Evolutionary conservation across 257 asterid species (phyloP), one percentile per base, ranked within the genome.

Genomic region (Petunia secreta): DNA sequence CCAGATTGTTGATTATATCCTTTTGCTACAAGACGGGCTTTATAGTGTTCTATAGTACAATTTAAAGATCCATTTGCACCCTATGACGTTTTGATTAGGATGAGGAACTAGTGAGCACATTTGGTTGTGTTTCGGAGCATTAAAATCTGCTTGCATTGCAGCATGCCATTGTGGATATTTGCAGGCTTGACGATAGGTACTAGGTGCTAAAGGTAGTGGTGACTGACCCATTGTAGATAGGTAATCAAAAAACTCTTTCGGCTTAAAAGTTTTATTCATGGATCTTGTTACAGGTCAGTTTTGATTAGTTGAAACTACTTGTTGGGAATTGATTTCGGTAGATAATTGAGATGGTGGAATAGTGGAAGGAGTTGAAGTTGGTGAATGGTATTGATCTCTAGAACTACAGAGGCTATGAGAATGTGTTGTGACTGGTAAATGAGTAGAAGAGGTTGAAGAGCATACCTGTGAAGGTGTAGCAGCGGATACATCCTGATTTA

Each of bases 1-100:
- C 77, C 53, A 38, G 15, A 34, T 10, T 15, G 50, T 69, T 69
- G 54, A 34, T 69, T 6, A 69, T 37, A 69, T 4, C 77, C 53
- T 43, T 69, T 69, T 48, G 77, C 77, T 0, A 69, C 53, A 3
- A 69, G 15, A 2, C 77, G 48, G 13, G 77, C 77, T 39, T 39
- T 69, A 53, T 37, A 6, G 3, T 15, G 62, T 5, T 53, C 8
- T 1, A 75, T 4, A 3, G 39, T 9, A 0, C 66, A 44, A 75
- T 75, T 1, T 0, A 15, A 46, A 74, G 5, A 74, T 44, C 79
- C 62, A 74, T 44, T 74, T 76, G 52, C 80, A 54, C 4, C 80
- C 80, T 3, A 76, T 34, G 6, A 76, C 36, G 57, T 76, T 54
- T 5, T 58, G 66, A 8, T 6, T 39, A 34, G 66, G 5, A 0